Percentiles rank a stretch among this genome's conserved stretches.
These are phyloP conservation scores for Phylloporus scabripes DNA, from an alignment of 768 basidiomycete species.

Conservation along the genomic window DNA sequence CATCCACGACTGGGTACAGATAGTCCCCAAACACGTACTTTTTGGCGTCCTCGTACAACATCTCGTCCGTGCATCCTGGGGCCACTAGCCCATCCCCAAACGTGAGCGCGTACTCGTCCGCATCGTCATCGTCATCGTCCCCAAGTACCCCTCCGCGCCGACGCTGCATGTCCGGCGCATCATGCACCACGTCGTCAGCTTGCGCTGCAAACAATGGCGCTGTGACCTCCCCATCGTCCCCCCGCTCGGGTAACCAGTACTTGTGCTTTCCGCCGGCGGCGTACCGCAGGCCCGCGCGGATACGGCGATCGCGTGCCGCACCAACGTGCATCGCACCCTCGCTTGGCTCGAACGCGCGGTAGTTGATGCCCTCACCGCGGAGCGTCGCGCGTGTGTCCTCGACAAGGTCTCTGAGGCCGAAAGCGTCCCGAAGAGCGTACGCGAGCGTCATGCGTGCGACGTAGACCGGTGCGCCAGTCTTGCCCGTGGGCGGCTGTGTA, in stretches of 20 bases:
- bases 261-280: slow-evolving; percentile 85
- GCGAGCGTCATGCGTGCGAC: slow-evolving; percentile 87
- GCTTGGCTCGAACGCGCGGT: slow-evolving; percentile 93
- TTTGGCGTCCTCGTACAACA: slow-evolving; percentile 68
- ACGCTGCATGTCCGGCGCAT: slow-evolving; percentile 49
- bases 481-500: slow-evolving; percentile 42
- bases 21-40: slow-evolving; percentile 87
- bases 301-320: slow-evolving; percentile 75
- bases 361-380: slow-evolving; percentile 87
- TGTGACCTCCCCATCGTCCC: slow-evolving; percentile 49
- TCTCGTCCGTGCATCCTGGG: slow-evolving; percentile 66
- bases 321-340: slow-evolving; percentile 93
- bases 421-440: slow-evolving; percentile 84
- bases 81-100: slow-evolving; percentile 32
- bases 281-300: slow-evolving; percentile 89
- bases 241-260: slow-evolving; percentile 86
- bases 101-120: slow-evolving; percentile 29
- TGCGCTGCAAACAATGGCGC: slow-evolving; percentile 71
- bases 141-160: slow-evolving; percentile 14
- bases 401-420: slow-evolving; percentile 80
- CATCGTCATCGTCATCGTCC: slow-evolving; percentile 33
- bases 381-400: slow-evolving; percentile 81
- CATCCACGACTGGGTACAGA: slow-evolving; percentile 84
- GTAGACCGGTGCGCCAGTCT: slow-evolving; percentile 38
- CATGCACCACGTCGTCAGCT: slow-evolving; percentile 58